Base-by-base conservation (phyloP, 1,284 basidiomycete genomes). In the Ustilago loliicola region DNA sequence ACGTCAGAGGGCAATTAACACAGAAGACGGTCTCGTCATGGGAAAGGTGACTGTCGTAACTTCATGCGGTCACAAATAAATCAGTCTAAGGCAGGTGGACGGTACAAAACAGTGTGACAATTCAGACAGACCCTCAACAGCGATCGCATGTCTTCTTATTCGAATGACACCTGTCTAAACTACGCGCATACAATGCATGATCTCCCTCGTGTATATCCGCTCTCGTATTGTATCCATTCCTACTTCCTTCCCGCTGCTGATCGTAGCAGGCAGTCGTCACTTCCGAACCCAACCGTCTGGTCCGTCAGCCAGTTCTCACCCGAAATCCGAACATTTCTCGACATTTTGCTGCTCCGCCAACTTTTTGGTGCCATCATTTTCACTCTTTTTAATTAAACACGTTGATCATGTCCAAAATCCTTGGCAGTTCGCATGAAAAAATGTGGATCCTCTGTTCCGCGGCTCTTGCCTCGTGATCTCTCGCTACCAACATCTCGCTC, bases 361-460 rank as follows among this genome's bases (percentile, higher is more conserved):
- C 45, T 47, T 47, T 47, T 47, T 47, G 8, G 21, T 50, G 47
- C 23, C 25, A n/a, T 6, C 15, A 50, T 50, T 50, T 27, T 29
- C 11, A 15, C n/a, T 29, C 10, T 50, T 27, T 50, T 21, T 50
- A 8, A 25, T 27, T 29, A 13, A 8, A 13, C 15, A 11, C 6
- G 23, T 50, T 6, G 23, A 50, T 50, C 47, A 25, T 50, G 25
- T 29, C 15, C n/a, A 21, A 47, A 47, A 21, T n/a, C 8, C n/a
- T 47, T 47, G 45, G 45, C 45, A 42, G n/a, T n/a, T n/a, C 15
- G 40, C 40, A 8, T 42, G 40, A 38, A 47, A 38, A 47, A 47
- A 21, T n/a, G 11, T 17, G n/a, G 23, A 23, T 9, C 23, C 23
- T n/a, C 45, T 47, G 27, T 50, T 50, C 47, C 27, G 25, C 25